A percentile compares a stretch with the other conserved stretches of the same genome.
Evolutionary conservation across 306 rosid genomes (phyloP).

Genomic region (Alnus glutinosa): DNA sequence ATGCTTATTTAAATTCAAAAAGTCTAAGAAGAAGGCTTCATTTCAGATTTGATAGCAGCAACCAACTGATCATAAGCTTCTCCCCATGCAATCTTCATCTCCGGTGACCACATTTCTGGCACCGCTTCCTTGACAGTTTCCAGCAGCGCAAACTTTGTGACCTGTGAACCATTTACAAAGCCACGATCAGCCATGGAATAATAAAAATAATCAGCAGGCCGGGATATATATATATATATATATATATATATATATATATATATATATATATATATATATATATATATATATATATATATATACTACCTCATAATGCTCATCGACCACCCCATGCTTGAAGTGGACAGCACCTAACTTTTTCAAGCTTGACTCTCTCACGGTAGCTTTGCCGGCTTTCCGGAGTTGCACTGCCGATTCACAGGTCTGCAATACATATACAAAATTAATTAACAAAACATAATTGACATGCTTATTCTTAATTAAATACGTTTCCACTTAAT

Average conservation of each 20-base stretch:
- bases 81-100: slow-evolving; percentile 81
- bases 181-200: not conserved
- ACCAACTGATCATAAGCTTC: slow-evolving; percentile 80
- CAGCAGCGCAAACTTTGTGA: slow-evolving; percentile 64
- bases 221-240: too few relatives aligned
- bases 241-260: too few relatives aligned
- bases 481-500: not conserved
- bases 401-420: slow-evolving; percentile 84
- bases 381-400: slow-evolving; percentile 70
- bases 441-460: not conserved
- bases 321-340: slow-evolving; percentile 55
- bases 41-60: slow-evolving; percentile 73
- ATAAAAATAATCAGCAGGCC: not conserved
- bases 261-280: too few relatives aligned
- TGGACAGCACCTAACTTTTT: slow-evolving; percentile 66
- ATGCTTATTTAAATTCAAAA: too few relatives aligned
- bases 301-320: slow-evolving; percentile 71
- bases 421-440: slow-evolving; percentile 38
- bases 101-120: slow-evolving; percentile 73
- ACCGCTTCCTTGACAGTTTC: slow-evolving; percentile 75
- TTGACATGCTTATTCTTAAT: not conserved
- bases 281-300: too few relatives aligned
- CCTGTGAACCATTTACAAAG: slow-evolving; percentile 38
- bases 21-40: slow-evolving; percentile 45
- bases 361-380: slow-evolving; percentile 67